Conservation (phyloP, 352 stramenopile genomes). For the Globisporangium iwayamae region DNA sequence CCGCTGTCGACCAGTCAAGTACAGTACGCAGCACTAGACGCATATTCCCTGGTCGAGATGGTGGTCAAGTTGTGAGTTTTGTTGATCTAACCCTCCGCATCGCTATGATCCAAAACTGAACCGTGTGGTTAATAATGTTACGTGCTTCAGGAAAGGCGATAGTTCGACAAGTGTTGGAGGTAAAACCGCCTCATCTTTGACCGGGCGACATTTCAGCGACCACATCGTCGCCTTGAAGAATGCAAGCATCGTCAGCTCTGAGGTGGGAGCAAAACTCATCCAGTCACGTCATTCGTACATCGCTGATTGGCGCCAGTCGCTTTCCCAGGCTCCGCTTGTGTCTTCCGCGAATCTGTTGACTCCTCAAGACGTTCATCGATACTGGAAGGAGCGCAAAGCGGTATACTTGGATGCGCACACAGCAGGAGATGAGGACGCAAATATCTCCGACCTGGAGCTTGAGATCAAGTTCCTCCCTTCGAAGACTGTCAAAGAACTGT, state of each 20-base stretch:
- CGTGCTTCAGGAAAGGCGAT: background rate
- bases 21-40: conserved; percentile 63
- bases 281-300: conserved; percentile 28
- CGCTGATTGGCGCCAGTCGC: conserved; percentile 24
- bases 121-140: background rate
- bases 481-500: conserved; percentile 27
- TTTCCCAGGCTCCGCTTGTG: background rate
- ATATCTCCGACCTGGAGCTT: conserved; percentile 14
- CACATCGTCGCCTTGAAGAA: conserved; percentile 25
- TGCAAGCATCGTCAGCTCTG: conserved; percentile 22
- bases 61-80: conserved; percentile 40
- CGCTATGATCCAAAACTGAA: background rate
- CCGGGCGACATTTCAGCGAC: conserved; percentile 23
- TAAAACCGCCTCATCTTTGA: background rate
- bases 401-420: conserved; percentile 11
- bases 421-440: background rate
- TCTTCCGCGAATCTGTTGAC: conserved; percentile 23
- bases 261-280: conserved; percentile 23
- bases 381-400: conserved; percentile 30
- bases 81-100: background rate
- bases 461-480: conserved; percentile 36
- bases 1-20: conserved; percentile 47
- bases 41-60: conserved; percentile 56
- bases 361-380: conserved; percentile 25
- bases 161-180: background rate